A percentile compares a stretch with the other conserved stretches of the same genome.
phyloP scores from a whole-genome alignment of 352 stramenopile species.

The Phytophthora hybrid region DNA sequence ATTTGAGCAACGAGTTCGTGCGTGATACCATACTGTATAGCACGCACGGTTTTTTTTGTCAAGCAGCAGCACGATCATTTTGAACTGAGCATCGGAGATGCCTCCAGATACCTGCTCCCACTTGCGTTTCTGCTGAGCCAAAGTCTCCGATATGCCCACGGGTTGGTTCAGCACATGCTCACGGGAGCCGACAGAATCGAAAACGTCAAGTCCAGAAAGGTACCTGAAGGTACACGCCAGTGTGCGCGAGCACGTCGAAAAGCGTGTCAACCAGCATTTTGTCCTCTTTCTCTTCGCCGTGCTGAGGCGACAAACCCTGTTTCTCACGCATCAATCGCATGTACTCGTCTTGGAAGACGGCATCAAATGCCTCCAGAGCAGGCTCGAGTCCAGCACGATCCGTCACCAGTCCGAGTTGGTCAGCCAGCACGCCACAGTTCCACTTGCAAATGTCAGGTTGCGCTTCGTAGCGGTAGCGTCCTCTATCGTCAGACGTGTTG shows the following conservation, averaged over 20 bases:
- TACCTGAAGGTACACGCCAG: constrained; percentile 74
- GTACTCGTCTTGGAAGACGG: constrained; percentile 66
- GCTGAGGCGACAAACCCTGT: constrained; percentile 57
- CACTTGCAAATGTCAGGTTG: constrained; percentile 90
- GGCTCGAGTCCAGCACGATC: constrained; percentile 40
- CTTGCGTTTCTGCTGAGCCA: constrained; percentile 73
- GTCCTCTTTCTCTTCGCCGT: constrained; percentile 45
- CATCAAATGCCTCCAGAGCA: constrained; percentile 49
- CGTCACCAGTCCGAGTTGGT: constrained; percentile 65
- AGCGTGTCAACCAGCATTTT: constrained; percentile 58
- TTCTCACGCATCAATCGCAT: constrained; percentile 70
- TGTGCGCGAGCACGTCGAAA: constrained; percentile 66
- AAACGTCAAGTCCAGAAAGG: constrained; percentile 56
- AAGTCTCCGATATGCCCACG: constrained; percentile 68
- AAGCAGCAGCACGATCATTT: constrained; percentile 72
- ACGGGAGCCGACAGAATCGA: constrained; percentile 31
- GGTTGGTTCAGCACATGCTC: constrained; percentile 54
- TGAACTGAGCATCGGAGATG: constrained; percentile 78
- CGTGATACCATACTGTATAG: constrained; percentile 82
- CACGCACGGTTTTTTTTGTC: constrained; percentile 66
- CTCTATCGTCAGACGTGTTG: constrained; percentile 84
- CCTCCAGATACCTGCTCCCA: constrained; percentile 39
- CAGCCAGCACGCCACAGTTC: constrained; percentile 78
- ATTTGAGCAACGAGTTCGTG: constrained; percentile 63
- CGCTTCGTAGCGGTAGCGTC: constrained; percentile 85